Conservation (phyloP, 2,329 filamentous ascomycete genomes). For the Colletotrichum filicis region DNA sequence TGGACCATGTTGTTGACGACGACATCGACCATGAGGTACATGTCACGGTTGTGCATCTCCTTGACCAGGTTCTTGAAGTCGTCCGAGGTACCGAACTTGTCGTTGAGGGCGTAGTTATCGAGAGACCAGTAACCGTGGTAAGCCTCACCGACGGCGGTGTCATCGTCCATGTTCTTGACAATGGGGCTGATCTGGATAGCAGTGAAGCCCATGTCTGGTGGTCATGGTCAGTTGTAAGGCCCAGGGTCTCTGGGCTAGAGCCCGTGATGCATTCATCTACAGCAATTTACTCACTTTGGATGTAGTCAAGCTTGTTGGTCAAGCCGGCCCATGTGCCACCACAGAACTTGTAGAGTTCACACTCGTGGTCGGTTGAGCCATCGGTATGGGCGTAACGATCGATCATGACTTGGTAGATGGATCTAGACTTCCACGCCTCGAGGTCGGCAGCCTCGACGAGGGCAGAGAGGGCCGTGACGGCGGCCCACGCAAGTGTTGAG, state of each 20-base stretch:
- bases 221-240: constrained; percentile 1
- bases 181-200: constrained; percentile 70
- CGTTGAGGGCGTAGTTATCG: constrained; percentile 54
- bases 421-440: constrained; percentile 41
- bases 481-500: constrained; percentile 30
- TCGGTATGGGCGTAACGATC: constrained; percentile 54
- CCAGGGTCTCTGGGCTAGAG: neutral
- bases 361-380: constrained; percentile 54
- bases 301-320: constrained; percentile 60
- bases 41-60: constrained; percentile 61
- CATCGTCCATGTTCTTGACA: constrained; percentile 51
- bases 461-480: constrained; percentile 23
- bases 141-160: constrained; percentile 39
- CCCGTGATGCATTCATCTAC: neutral
- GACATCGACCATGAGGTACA: constrained; percentile 69
- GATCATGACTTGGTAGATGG: constrained; percentile 58
- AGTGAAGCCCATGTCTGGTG: constrained; percentile 32
- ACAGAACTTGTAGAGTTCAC: constrained; percentile 55
- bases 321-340: constrained; percentile 62
- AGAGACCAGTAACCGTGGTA: constrained; percentile 55
- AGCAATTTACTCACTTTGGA: constrained; percentile 47
- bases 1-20: constrained; percentile 60
- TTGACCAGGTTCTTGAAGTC: constrained; percentile 59
- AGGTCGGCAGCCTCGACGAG: constrained; percentile 24
- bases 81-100: constrained; percentile 59